Percentiles rank a stretch among this genome's conserved stretches.
These are phyloP conservation scores for Pseudopithomyces chartarum DNA, from an alignment of 2,329 filamentous ascomycete genomes.

Conservation along the genomic window DNA sequence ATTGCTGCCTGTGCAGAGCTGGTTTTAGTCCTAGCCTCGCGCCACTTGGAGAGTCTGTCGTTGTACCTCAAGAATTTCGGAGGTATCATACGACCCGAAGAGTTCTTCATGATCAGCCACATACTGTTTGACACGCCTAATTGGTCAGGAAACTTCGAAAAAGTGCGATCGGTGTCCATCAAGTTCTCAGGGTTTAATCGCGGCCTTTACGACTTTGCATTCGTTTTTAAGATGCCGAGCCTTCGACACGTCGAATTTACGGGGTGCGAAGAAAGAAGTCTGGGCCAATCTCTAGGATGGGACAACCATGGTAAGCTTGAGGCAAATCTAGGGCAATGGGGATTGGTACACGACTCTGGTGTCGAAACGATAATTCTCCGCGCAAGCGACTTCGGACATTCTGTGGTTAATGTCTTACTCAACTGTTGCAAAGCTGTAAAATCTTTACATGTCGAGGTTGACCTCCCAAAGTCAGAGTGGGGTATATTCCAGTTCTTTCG, in stretches of 20 bases:
- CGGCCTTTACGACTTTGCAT: neutral
- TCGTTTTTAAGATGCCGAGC: slow-evolving; percentile 3
- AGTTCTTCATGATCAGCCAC: neutral
- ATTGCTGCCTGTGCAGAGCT: neutral
- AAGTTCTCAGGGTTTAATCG: neutral
- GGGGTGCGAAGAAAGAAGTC: neutral
- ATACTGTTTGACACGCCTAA: slow-evolving; percentile 1
- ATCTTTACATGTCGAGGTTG: neutral
- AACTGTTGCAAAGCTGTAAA: slow-evolving; percentile 3
- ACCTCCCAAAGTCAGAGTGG: neutral
- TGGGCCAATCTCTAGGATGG: neutral
- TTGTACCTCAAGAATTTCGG: neutral
- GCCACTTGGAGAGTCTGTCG: neutral
- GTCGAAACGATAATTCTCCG: slow-evolving; percentile 3
- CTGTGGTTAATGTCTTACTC: neutral
- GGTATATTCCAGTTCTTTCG: neutral
- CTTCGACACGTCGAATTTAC: neutral
- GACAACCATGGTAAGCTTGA: neutral
- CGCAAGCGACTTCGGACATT: neutral
- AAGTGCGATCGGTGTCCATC: neutral
- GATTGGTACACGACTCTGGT: neutral
- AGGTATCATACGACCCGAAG: neutral
- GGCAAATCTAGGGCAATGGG: neutral
- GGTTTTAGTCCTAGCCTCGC: neutral
- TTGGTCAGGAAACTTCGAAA: slow-evolving; percentile 1